Evolutionary conservation across 352 stramenopile genomes (phyloP).

Genomic region (Phytophthora cajani): DNA sequence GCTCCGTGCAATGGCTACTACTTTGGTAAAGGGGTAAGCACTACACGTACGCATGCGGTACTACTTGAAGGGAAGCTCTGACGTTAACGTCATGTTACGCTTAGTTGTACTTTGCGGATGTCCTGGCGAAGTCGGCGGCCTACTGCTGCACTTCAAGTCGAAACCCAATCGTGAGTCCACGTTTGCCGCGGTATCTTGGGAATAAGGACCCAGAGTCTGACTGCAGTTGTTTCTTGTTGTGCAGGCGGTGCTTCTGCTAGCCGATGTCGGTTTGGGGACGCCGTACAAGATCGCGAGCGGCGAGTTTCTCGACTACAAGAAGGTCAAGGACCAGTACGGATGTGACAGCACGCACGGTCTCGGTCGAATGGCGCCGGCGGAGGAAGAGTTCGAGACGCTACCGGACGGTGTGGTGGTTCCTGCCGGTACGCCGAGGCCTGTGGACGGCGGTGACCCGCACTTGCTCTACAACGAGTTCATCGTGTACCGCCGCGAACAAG

Average conservation of each 20-base stretch:
- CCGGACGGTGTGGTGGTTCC: slow-evolving; percentile 49
- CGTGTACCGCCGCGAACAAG: slow-evolving; percentile 52
- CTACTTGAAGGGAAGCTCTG: background rate
- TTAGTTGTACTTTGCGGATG: slow-evolving; percentile 79
- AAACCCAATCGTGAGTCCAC: slow-evolving; percentile 32
- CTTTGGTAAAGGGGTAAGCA: slow-evolving; percentile 70
- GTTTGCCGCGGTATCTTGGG: background rate
- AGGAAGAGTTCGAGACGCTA: slow-evolving; percentile 33
- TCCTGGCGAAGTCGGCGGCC: slow-evolving; percentile 51
- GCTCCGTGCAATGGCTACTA: slow-evolving; percentile 63
- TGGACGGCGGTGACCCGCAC: slow-evolving; percentile 12
- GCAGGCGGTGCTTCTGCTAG: slow-evolving; percentile 44
- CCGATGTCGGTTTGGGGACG: slow-evolving; percentile 48
- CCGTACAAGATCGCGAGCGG: slow-evolving; percentile 21
- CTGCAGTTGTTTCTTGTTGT: background rate
- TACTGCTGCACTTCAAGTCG: slow-evolving; percentile 57
- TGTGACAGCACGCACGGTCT: slow-evolving; percentile 44
- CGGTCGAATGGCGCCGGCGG: slow-evolving; percentile 38
- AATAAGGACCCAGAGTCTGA: background rate
- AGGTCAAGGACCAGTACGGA: slow-evolving; percentile 20
- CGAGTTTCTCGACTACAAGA: slow-evolving; percentile 37
- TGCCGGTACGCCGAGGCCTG: slow-evolving; percentile 29
- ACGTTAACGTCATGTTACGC: background rate
- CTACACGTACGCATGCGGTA: background rate
- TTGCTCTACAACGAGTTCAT: slow-evolving; percentile 62